Base-by-base conservation (phyloP, 805 yeast genomes). In the Barnettozyma salicaria region DNA sequence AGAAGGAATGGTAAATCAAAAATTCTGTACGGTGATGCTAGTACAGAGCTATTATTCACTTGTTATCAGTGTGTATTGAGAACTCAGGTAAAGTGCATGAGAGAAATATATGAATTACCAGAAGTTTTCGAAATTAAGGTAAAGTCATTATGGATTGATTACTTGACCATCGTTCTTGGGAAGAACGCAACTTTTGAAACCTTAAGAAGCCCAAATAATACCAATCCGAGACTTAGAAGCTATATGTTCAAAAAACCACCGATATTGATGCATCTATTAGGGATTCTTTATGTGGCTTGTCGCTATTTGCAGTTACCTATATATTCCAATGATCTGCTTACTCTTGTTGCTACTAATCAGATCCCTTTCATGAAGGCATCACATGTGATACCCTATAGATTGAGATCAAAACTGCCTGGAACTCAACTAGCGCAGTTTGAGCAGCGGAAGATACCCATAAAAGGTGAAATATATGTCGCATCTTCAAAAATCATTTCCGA, bases 11-110 rank as follows among this genome's bases (percentile, higher is more conserved):
- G n/a, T 12, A 35, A 26, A 20, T 31, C 19, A 21, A 26, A 14
- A 8, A 59, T 55, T 31, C 46, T 68, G 14, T 72, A 67, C 51
- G 86, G 88, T 20, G 45, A 48, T 8, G 67, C 59, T 5, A 84
- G 76, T 3, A 57, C 59, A 13, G 50, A 59, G 10, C 46, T 72
- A 26, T 74, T 63, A 43, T 48, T 70, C 30, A 64, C 61, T 50
- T 60, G 75, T 29, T 61, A 68, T 33, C 89, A 80, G 51, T 47
- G 50, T 24, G 55, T 80, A 4, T 53, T 85, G 27, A 64, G 68
- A 37, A 54, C 56, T 16, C 84, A 80, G 46, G 58, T 68, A 2
- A 52, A 50, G 20, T 59, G 64, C 55, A 48, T 78, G 11, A 58
- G 67, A 2, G 42, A 56, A 4, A 45, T 56, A 6, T 49, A 53